Conservation (phyloP, 257 asterid genomes). For the Leptodermis oblonga region DNA sequence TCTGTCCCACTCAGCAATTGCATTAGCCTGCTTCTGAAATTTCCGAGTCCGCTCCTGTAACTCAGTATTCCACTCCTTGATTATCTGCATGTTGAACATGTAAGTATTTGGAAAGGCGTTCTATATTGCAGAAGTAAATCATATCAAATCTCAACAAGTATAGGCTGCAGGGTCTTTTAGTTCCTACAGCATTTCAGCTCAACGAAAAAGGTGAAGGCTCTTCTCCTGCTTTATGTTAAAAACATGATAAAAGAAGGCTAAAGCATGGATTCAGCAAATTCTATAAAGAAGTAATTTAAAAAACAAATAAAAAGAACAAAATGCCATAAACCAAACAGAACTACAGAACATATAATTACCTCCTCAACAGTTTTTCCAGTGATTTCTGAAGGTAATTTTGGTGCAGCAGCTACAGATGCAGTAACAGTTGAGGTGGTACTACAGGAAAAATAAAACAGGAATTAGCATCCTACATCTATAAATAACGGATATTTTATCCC, state of each 20-base stretch:
- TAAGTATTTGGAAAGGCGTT: neutral
- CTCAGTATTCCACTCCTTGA: slow-evolving; percentile 96
- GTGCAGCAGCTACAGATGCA: slow-evolving; percentile 43
- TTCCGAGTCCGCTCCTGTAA: slow-evolving; percentile 87
- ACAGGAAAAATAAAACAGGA: slow-evolving; percentile 29
- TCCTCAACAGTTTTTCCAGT: slow-evolving; percentile 94
- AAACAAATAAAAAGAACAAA: neutral
- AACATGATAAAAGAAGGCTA: neutral
- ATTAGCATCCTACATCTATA: slow-evolving; percentile 1
- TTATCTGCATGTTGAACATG: slow-evolving; percentile 51
- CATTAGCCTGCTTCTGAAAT: slow-evolving; percentile 89
- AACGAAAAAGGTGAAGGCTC: no score
- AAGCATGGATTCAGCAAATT: neutral
- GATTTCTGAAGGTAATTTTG: slow-evolving; percentile 89
- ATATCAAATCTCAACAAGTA: neutral
- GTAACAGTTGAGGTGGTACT: slow-evolving; percentile 58
- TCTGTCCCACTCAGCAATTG: slow-evolving; percentile 96
- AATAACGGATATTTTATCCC: neutral
- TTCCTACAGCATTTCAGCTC: no score
- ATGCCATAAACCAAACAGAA: neutral
- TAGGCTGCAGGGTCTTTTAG: no score
- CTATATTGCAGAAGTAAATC: slow-evolving; percentile 2
- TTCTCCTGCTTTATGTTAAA: no score
- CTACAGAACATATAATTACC: slow-evolving; percentile 37
- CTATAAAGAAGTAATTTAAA: neutral